Evolutionary conservation across 305 asterid species (phyloP).

Genomic region (Rubia peregrina): DNA sequence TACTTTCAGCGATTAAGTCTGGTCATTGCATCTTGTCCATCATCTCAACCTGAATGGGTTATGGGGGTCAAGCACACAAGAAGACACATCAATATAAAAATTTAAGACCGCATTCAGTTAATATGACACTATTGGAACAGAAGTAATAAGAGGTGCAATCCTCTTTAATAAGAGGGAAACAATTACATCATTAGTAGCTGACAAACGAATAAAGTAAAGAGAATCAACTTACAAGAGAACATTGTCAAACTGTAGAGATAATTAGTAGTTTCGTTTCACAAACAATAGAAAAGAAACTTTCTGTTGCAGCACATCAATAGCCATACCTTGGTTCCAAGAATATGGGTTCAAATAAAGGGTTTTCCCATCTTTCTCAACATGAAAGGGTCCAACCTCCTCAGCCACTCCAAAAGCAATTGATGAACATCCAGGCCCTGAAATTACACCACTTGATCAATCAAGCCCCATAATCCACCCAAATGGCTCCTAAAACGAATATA

Average conservation of each 20-base stretch:
- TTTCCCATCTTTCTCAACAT: constrained; percentile 87
- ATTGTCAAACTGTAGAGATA: background rate
- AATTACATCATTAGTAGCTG: background rate
- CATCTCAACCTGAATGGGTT: background rate
- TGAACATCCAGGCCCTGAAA: constrained; percentile 92
- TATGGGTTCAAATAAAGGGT: constrained; percentile 70
- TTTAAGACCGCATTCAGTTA: background rate
- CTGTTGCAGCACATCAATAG: background rate
- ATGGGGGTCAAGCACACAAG: background rate
- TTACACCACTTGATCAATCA: constrained; percentile 12
- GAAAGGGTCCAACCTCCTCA: constrained; percentile 93
- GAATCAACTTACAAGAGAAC: background rate
- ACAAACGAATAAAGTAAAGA: background rate
- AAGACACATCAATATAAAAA: background rate
- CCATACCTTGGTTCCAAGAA: constrained; percentile 89
- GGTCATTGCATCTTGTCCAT: background rate
- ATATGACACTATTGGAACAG: background rate
- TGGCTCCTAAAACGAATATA: background rate
- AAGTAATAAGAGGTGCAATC: background rate
- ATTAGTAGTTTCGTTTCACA: background rate
- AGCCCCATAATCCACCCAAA: constrained; percentile 6
- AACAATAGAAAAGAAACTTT: background rate
- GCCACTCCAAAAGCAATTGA: constrained; percentile 87
- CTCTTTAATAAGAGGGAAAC: background rate
- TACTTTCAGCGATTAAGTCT: background rate